Evolutionary conservation across 2,329 filamentous ascomycete species (phyloP).

Genomic region (Nothopassalora personata): DNA sequence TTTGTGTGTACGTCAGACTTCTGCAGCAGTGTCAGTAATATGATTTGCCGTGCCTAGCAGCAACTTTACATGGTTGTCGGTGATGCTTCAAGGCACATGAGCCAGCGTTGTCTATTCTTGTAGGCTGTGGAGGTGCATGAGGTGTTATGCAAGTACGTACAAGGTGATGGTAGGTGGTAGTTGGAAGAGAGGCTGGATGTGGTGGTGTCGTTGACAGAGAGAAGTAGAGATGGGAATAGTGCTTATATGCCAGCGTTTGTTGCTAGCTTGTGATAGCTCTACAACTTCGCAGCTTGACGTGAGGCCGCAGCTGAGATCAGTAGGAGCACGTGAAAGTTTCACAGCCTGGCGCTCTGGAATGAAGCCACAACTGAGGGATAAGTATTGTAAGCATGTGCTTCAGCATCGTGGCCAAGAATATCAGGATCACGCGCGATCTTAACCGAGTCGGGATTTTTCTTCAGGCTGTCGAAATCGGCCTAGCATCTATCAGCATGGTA

Average conservation of each 20-base stretch:
- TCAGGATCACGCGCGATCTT: constrained; percentile 45
- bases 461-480: constrained; percentile 44
- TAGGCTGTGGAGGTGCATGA: neutral
- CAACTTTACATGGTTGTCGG: neutral
- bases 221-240: neutral
- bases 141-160: neutral
- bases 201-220: neutral
- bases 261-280: neutral
- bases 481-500: neutral
- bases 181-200: neutral
- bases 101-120: neutral
- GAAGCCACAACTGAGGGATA: constrained; percentile 1
- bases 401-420: constrained; percentile 47
- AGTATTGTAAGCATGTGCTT: constrained; percentile 36
- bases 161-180: neutral
- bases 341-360: neutral
- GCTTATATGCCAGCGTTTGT: neutral
- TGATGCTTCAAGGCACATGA: neutral
- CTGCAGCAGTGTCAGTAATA: neutral
- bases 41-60: neutral
- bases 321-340: neutral
- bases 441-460: constrained; percentile 42
- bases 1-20: neutral
- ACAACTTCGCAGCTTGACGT: neutral
- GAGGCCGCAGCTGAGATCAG: neutral